A percentile compares a stretch with the other conserved stretches of the same genome.
These are phyloP conservation scores for Cutaneotrichosporon sp. DNA, from an alignment of 1,284 basidiomycete genomes.

Conservation along the genomic window DNA sequence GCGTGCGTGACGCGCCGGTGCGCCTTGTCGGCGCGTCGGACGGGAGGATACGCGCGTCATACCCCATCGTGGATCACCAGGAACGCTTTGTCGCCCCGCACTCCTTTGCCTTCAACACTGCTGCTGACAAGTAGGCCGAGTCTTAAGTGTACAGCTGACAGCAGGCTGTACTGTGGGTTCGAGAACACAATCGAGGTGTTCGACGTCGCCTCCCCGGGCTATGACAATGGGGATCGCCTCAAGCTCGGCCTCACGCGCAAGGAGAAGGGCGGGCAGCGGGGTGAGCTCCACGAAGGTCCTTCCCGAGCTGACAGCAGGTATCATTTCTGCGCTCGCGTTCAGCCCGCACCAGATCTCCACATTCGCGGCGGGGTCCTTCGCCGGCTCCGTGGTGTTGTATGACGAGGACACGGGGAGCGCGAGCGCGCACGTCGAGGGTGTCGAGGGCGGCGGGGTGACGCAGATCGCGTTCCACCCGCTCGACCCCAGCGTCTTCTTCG, in stretches of 20 bases:
- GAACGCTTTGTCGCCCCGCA: constrained; percentile 85
- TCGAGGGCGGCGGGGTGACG: constrained; percentile 64
- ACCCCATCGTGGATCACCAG: constrained; percentile 84
- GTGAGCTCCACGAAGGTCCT: no score
- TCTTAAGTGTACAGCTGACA: constrained; percentile 2
- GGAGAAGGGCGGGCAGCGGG: constrained; percentile 80
- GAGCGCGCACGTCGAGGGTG: constrained; percentile 65
- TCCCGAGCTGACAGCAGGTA: constrained; percentile 62
- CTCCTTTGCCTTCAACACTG: constrained; percentile 71
- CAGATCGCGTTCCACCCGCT: constrained; percentile 82
- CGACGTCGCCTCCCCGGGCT: constrained; percentile 59
- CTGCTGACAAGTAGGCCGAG: constrained; percentile 64
- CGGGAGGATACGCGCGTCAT: constrained; percentile 84
- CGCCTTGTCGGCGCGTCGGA: constrained; percentile 74
- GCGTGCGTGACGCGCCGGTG: constrained; percentile 77
- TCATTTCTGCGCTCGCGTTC: constrained; percentile 79
- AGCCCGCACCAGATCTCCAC: constrained; percentile 66
- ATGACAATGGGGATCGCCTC: constrained; percentile 60
- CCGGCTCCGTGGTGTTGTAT: constrained; percentile 72
- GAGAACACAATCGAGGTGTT: constrained; percentile 88
- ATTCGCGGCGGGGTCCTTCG: constrained; percentile 66
- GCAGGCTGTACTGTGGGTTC: constrained; percentile 83
- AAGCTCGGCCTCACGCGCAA: constrained; percentile 74
- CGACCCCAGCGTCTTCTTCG: constrained; percentile 70
- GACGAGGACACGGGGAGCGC: constrained; percentile 62